Base-by-base conservation (phyloP, 2,329 filamentous ascomycete species). In the Fusarium humuli region DNA sequence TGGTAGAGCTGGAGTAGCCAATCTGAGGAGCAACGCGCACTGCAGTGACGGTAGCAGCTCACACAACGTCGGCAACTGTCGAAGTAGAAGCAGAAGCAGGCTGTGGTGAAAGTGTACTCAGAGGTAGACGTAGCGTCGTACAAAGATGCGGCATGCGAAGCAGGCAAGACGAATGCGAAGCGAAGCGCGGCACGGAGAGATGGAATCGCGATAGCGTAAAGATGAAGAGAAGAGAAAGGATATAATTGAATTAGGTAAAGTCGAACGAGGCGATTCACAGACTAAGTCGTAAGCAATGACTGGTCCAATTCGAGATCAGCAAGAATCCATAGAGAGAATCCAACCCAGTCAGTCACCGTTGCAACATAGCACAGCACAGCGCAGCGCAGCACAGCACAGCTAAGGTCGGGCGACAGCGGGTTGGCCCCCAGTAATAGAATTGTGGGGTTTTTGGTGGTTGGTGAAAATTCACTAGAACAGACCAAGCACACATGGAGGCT, bases 61-160 rank as follows among this genome's bases (percentile, higher is more conserved):
- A 69, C 69, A 73, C 73, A 58, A 57, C 73, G 65, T 75, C 67
- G 67, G 67, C 54, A 59, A 73, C 72, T 32, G 69, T 66, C 64
- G 54, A 53, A 67, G 65, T 57, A 69, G 54, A 53, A 67, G 62
- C 61, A 57, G 54, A 53, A 67, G 65, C 61, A 57, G 72, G 69
- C 70, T 73, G 71, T 61, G 57, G 67, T 73, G 65, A 65, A 61
- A 66, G 65, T 65, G 73, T 64, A 41, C 18, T 42, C 20, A 37
- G 40, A 52, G 25, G 49, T 52, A 45, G 47, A 64, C 18, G 61
- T 65, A 72, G 70, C 69, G 77, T 79, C 65, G 75, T 73, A 75
- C 77, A 79, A 68, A 77, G 77, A 78, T 78, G 75, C 76, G 74
- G 77, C 77, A 79, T 78, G 75, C 76, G 73, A 76, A 67, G 71